Evolutionary conservation across 169 alveolate species (phyloP).

Genomic region (Pseudocohnilembus persalinus): DNA sequence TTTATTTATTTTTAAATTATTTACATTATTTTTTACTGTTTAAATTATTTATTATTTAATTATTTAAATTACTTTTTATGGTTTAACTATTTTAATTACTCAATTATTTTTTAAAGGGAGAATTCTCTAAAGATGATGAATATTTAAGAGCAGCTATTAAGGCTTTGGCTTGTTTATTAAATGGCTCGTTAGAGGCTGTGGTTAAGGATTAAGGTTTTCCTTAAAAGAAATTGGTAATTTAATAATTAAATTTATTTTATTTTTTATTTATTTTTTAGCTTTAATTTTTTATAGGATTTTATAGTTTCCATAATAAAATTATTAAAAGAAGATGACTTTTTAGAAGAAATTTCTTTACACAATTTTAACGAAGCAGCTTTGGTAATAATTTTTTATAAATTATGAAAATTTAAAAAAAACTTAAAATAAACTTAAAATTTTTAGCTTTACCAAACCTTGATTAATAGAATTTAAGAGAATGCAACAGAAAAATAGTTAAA

Average conservation of each 20-base stretch:
- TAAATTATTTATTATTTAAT: no score
- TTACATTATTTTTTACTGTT: not conserved
- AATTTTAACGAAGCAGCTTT: slow-evolving; percentile 9
- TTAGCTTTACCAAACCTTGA: slow-evolving; percentile 4
- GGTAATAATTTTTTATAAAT: not conserved
- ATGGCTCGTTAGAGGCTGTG: slow-evolving; percentile 38
- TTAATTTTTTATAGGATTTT: not conserved
- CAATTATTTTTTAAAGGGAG: no score
- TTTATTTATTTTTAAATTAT: no score
- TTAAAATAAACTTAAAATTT: not conserved
- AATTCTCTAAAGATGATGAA: slow-evolving; percentile 34
- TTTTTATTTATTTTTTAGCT: not conserved
- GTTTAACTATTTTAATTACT: not conserved
- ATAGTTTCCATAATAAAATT: not conserved
- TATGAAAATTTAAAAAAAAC: not conserved
- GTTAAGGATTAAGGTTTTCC: slow-evolving; percentile 21
- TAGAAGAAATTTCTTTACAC: not conserved
- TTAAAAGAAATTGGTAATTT: slow-evolving; percentile 1
- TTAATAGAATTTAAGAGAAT: not conserved
- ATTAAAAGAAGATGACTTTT: not conserved
- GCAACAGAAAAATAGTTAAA: slow-evolving; percentile 10
- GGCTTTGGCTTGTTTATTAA: slow-evolving; percentile 19
- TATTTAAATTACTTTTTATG: not conserved
- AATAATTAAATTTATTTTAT: not conserved
- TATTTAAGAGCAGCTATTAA: slow-evolving; percentile 24